phyloP scores from a whole-genome alignment of 2,329 filamentous ascomycete genomes.

The Fusarium pseudoanthophilum region DNA sequence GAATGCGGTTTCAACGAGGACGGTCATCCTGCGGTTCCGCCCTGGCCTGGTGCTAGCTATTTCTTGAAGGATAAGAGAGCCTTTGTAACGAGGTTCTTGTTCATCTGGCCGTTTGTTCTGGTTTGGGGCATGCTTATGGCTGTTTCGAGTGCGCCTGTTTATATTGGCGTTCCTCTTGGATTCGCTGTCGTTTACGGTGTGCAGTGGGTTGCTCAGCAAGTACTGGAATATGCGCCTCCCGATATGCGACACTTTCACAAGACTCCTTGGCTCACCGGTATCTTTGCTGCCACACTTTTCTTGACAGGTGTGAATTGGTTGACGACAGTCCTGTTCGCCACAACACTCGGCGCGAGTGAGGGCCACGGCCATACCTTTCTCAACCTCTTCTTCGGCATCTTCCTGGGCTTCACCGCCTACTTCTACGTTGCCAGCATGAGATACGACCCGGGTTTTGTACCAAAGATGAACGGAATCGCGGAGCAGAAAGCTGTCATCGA shows the following conservation, averaged over 20 bases:
- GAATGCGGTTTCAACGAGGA: conserved; percentile 87
- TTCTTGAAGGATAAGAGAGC: conserved; percentile 80
- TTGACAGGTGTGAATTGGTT: conserved; percentile 82
- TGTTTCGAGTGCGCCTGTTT: conserved; percentile 78
- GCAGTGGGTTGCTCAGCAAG: conserved; percentile 80
- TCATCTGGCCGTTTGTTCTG: conserved; percentile 85
- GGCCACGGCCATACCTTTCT: conserved; percentile 69
- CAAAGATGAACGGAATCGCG: conserved; percentile 87
- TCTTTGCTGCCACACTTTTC: conserved; percentile 89
- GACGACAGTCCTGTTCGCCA: conserved; percentile 63
- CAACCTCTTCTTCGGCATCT: conserved; percentile 78
- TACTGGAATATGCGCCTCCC: conserved; percentile 82
- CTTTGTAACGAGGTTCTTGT: conserved; percentile 87
- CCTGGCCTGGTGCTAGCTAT: conserved; percentile 77
- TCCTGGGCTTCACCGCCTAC: conserved; percentile 76
- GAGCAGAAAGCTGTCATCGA: conserved; percentile 92
- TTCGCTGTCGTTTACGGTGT: conserved; percentile 74
- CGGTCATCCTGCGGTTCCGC: conserved; percentile 74
- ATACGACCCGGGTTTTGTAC: conserved; percentile 91
- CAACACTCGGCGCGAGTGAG: conserved; percentile 30
- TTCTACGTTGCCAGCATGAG: conserved; percentile 91
- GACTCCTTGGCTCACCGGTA: conserved; percentile 94
- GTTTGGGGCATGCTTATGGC: conserved; percentile 77
- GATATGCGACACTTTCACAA: conserved; percentile 92
- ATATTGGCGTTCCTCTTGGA: conserved; percentile 78